Evolutionary conservation across 805 yeast genomes (phyloP).

Genomic region (Candida xyloterini): DNA sequence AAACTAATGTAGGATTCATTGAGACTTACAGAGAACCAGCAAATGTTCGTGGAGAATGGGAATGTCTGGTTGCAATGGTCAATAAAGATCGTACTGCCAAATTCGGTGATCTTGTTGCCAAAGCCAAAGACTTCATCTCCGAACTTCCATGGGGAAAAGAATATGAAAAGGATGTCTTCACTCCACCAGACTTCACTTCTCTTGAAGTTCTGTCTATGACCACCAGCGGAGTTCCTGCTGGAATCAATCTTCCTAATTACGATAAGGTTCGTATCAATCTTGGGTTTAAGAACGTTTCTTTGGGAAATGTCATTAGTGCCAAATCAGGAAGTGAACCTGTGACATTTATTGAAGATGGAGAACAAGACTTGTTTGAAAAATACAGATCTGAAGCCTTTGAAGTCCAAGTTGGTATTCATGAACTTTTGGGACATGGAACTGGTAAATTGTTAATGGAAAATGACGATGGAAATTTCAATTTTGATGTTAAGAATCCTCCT

Average conservation of each 20-base stretch:
- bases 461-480: conserved; percentile 64
- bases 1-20: conserved; percentile 84
- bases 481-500: conserved; percentile 63
- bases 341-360: conserved; percentile 56
- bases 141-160: conserved; percentile 74
- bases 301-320: conserved; percentile 81
- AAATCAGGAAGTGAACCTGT: conserved; percentile 65
- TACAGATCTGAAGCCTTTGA: conserved; percentile 83
- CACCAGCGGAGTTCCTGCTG: conserved; percentile 89
- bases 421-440: conserved; percentile 86
- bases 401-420: conserved; percentile 93
- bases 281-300: conserved; percentile 87
- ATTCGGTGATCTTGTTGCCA: conserved; percentile 64
- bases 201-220: conserved; percentile 87
- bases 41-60: conserved; percentile 93
- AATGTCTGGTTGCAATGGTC: conserved; percentile 86
- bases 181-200: conserved; percentile 91
- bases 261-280: conserved; percentile 80
- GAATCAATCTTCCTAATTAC: conserved; percentile 89
- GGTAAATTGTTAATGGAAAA: conserved; percentile 71
- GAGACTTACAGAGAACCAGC: conserved; percentile 93
- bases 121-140: conserved; percentile 62
- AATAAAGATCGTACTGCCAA: conserved; percentile 83
- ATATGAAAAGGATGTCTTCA: conserved; percentile 80
- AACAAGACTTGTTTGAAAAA: conserved; percentile 58